Conservation (phyloP, 352 stramenopile genomes). For the Phytophthora cajani region DNA sequence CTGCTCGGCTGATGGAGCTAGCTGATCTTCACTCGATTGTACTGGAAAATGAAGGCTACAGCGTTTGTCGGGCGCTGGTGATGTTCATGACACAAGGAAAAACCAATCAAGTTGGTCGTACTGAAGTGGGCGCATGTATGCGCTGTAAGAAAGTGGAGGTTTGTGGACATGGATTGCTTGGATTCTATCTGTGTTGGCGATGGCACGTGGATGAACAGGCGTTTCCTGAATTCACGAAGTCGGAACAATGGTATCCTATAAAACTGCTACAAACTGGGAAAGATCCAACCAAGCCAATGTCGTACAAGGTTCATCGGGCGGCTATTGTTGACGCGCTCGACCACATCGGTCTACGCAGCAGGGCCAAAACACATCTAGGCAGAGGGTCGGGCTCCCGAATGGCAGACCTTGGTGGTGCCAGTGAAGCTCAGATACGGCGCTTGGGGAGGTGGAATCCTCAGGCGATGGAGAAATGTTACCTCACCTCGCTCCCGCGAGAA, state of each 20-base stretch:
- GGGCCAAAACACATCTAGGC: background rate
- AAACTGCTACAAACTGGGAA: background rate
- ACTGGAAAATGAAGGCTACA: background rate
- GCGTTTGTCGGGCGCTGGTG: background rate
- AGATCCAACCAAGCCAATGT: background rate
- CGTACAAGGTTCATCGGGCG: background rate
- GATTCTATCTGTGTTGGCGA: background rate
- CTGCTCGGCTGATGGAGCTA: background rate
- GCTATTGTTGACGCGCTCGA: background rate
- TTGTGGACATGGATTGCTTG: background rate
- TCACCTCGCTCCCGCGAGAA: background rate
- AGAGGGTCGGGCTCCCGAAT: background rate
- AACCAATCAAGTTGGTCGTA: background rate
- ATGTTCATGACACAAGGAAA: background rate
- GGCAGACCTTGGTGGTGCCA: background rate
- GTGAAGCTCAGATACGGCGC: background rate
- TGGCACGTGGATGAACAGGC: background rate
- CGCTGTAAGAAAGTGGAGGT: background rate
- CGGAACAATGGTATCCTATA: background rate
- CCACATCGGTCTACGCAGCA: background rate
- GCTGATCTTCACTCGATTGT: background rate
- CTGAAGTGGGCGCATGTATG: background rate
- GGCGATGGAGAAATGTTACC: background rate
- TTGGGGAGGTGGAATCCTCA: background rate
- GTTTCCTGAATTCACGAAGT: background rate